Conservation (phyloP, 106 monocot genomes). For the Dioscorea alata region DNA sequence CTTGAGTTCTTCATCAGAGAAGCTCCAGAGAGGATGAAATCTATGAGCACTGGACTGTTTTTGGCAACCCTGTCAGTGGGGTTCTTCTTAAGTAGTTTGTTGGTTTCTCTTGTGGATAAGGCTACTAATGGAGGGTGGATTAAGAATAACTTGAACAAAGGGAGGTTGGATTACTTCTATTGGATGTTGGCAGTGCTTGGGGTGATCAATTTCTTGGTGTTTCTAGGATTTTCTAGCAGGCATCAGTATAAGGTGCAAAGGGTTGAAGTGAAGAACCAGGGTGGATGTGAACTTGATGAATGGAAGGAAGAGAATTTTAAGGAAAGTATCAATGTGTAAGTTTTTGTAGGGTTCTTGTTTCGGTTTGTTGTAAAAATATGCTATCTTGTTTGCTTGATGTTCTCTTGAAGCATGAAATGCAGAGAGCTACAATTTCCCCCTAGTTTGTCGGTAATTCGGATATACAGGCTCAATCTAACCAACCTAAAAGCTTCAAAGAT, state of each 20-base stretch:
- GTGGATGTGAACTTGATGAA: background rate
- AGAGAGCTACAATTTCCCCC: too few relatives aligned
- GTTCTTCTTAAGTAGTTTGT: constrained; percentile 71
- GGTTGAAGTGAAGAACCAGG: constrained; percentile 1
- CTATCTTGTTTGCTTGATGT: too few relatives aligned
- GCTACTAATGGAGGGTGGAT: constrained; percentile 55
- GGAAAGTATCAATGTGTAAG: too few relatives aligned
- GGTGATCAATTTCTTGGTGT: constrained; percentile 52
- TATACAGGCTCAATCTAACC: too few relatives aligned
- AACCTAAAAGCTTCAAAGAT: too few relatives aligned
- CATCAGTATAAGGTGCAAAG: constrained; percentile 54
- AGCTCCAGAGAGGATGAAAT: constrained; percentile 83
- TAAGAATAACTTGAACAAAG: constrained; percentile 56
- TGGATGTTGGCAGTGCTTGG: constrained; percentile 76
- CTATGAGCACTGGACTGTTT: constrained; percentile 91
- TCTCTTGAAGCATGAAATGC: too few relatives aligned
- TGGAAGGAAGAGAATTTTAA: too few relatives aligned
- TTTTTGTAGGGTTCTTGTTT: too few relatives aligned
- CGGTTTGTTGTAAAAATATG: too few relatives aligned
- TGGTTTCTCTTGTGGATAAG: constrained; percentile 49
- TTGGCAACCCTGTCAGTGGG: constrained; percentile 73
- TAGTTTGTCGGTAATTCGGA: too few relatives aligned
- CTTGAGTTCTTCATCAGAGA: constrained; percentile 93
- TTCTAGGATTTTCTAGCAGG: constrained; percentile 38
- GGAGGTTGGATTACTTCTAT: constrained; percentile 83